These are phyloP conservation scores for Chlorociboria aeruginascens DNA, from an alignment of 495 filamentous ascomycete species.

Conservation along the genomic window DNA sequence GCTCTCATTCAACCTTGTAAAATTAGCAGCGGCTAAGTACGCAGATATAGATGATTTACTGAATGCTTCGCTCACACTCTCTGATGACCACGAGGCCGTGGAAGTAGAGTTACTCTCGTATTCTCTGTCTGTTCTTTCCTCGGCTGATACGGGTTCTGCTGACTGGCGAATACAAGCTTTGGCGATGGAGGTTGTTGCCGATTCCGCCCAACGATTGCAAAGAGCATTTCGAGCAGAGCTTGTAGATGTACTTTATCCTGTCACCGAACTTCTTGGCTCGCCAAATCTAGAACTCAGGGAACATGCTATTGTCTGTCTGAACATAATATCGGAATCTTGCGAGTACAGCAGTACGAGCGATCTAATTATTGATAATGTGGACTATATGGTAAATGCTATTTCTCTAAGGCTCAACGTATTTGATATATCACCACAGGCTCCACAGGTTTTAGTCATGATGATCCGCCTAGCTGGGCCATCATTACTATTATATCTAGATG, in stretches of 20 bases:
- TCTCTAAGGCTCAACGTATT: constrained; percentile 81
- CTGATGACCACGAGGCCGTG: constrained; percentile 37
- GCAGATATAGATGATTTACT: constrained; percentile 57
- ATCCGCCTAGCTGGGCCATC: constrained; percentile 70
- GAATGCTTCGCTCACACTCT: constrained; percentile 31
- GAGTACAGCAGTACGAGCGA: constrained; percentile 63
- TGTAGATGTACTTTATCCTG: constrained; percentile 83
- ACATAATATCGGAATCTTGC: constrained; percentile 63
- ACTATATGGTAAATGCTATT: constrained; percentile 93
- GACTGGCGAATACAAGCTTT: constrained; percentile 66
- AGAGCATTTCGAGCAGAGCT: constrained; percentile 70
- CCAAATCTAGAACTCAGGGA: constrained; percentile 51
- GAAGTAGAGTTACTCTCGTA: constrained; percentile 73
- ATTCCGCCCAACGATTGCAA: constrained; percentile 54
- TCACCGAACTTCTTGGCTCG: constrained; percentile 77
- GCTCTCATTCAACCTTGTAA: constrained; percentile 65
- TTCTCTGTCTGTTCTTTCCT: constrained; percentile 51
- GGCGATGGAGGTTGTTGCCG: constrained; percentile 61
- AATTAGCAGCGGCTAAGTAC: constrained; percentile 34
- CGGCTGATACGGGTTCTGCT: constrained; percentile 27
- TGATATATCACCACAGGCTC: constrained; percentile 82
- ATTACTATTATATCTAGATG: constrained; percentile 81
- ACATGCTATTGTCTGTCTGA: constrained; percentile 77
- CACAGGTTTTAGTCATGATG: constrained; percentile 91
- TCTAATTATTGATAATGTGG: constrained; percentile 82